phyloP scores from a whole-genome alignment of 805 yeast genomes.

The Saitoella complicata region DNA sequence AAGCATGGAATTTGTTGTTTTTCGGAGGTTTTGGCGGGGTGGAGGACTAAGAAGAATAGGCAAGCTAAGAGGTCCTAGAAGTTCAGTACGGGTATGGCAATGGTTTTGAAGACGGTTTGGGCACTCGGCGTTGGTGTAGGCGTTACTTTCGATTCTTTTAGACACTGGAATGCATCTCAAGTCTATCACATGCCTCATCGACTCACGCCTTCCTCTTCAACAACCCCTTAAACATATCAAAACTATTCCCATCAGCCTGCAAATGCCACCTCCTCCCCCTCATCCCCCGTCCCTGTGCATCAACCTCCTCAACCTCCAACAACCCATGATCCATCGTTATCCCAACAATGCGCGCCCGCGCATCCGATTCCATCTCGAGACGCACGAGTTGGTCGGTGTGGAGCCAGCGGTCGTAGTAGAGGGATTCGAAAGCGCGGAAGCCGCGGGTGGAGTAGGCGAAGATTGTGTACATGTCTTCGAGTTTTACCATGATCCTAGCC shows the following conservation, averaged over 20 bases:
- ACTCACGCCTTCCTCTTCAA: constrained; percentile 37
- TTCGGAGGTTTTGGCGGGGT: too few species aligned
- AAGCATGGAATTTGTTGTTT: too few species aligned
- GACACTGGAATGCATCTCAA: neutral
- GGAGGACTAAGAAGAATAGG: too few species aligned
- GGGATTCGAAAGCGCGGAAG: constrained; percentile 44
- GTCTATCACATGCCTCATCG: neutral
- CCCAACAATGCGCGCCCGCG: constrained; percentile 54
- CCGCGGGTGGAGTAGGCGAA: constrained; percentile 43
- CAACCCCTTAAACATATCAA: constrained; percentile 83
- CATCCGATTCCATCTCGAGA: constrained; percentile 36
- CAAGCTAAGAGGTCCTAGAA: too few species aligned
- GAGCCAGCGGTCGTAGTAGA: constrained; percentile 75
- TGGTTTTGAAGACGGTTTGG: too few species aligned
- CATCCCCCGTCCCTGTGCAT: constrained; percentile 28
- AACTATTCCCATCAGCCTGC: constrained; percentile 96
- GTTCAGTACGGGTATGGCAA: too few species aligned
- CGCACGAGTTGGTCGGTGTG: constrained; percentile 63
- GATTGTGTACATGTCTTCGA: constrained; percentile 43
- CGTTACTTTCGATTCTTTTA: too few species aligned
- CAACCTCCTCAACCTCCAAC: constrained; percentile 56
- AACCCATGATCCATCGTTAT: constrained; percentile 76
- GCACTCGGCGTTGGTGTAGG: too few species aligned
- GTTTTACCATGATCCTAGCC: constrained; percentile 51
- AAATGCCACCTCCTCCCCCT: constrained; percentile 44